These are phyloP conservation scores for Blastobotrys raffinosifermentans DNA, from an alignment of 1,139 yeast genomes.

Conservation along the genomic window DNA sequence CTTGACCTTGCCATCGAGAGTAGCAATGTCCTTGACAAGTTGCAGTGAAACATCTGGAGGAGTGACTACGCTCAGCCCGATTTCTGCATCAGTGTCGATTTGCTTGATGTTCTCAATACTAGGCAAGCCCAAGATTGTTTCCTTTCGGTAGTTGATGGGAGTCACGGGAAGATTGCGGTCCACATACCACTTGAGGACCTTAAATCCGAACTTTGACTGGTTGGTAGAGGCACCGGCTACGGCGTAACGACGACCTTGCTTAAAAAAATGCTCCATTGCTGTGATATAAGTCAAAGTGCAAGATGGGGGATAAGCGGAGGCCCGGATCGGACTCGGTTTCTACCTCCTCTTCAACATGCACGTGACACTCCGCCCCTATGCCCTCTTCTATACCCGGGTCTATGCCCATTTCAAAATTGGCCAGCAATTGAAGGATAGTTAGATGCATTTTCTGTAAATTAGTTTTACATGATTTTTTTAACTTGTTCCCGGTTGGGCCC, in stretches of 20 bases:
- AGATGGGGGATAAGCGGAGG: no score
- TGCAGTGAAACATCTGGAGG: constrained; percentile 57
- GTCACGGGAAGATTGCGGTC: constrained; percentile 51
- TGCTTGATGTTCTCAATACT: constrained; percentile 38
- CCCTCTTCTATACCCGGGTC: no score
- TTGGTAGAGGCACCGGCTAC: constrained; percentile 73
- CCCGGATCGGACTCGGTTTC: no score
- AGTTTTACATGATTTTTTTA: no score
- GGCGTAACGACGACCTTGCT: constrained; percentile 47
- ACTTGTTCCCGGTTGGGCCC: no score
- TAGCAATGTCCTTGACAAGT: constrained; percentile 42
- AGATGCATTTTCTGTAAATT: no score
- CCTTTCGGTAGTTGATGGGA: constrained; percentile 57
- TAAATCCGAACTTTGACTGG: constrained; percentile 63
- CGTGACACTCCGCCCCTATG: no score
- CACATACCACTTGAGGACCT: constrained; percentile 64
- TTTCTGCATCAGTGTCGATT: constrained; percentile 33
- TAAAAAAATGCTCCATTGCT: constrained; percentile 43
- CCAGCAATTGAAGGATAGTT: no score
- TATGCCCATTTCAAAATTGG: no score
- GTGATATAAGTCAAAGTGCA: no score
- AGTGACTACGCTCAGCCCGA: constrained; percentile 49
- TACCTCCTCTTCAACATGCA: no score
- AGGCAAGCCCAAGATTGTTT: constrained; percentile 43
- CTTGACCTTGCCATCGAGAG: constrained; percentile 37